phyloP scores from a whole-genome alignment of 495 filamentous ascomycete species.

The Trichocladium antarcticum region DNA sequence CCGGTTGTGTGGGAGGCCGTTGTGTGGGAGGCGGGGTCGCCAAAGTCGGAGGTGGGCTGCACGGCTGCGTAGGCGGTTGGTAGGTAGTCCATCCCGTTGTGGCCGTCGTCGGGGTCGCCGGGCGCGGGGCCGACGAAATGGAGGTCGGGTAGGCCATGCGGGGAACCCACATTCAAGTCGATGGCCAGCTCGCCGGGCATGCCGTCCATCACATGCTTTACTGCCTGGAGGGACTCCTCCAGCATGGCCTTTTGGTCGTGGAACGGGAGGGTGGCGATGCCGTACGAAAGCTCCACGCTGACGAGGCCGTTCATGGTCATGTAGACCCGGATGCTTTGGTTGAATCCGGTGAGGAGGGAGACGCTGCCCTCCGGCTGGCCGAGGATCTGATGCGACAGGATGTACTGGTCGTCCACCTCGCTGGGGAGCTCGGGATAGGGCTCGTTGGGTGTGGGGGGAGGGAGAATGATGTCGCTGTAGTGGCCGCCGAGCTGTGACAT shows the following conservation, averaged over 20 bases:
- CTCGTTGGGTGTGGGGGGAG: conserved; percentile 58
- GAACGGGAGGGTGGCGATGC: conserved; percentile 59
- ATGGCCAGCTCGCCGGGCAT: conserved; percentile 53
- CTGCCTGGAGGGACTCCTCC: conserved; percentile 47
- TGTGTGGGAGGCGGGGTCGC: too few species aligned
- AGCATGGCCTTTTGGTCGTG: conserved; percentile 55
- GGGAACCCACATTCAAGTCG: conserved; percentile 19
- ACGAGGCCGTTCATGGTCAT: conserved; percentile 56
- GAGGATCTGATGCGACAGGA: conserved; percentile 50
- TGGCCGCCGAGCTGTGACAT: conserved; percentile 59
- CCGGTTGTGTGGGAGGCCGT: conserved; percentile 11
- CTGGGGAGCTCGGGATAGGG: conserved; percentile 71
- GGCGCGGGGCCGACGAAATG: neutral
- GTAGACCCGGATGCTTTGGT: conserved; percentile 60
- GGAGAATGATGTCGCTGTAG: conserved; percentile 52
- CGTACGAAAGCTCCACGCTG: conserved; percentile 63
- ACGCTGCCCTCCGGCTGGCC: conserved; percentile 51
- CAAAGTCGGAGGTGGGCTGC: conserved; percentile 27
- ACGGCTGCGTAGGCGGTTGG: conserved; percentile 23
- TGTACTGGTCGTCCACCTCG: conserved; percentile 70
- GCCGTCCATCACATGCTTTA: conserved; percentile 48
- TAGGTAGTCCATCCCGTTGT: conserved; percentile 25
- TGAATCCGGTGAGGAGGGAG: conserved; percentile 63
- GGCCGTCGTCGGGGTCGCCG: conserved; percentile 9
- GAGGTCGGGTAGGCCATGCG: neutral